Base-by-base conservation (phyloP, 176 grass and related monocot genomes). In the Carex kokanica region DNA sequence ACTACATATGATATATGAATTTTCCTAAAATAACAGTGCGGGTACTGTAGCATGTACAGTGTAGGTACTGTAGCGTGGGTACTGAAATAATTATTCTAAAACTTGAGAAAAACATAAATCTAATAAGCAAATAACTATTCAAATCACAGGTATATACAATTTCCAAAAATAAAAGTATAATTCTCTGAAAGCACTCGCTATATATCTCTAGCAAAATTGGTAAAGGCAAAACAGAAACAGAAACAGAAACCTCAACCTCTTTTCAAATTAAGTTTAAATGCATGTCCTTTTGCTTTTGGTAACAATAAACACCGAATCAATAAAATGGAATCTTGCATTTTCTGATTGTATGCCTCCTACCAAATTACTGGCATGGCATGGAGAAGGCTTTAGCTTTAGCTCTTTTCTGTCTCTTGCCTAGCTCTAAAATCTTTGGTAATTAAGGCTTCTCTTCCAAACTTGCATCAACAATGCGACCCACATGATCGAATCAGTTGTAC, bases 401-500 rank as follows among this genome's bases (percentile, higher is more conserved):
- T 92, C 92, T 91, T 40, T 92, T 64, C 92, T 92, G 29, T 98
- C 92, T 81, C 68, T 84, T 23, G 84, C 90, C 9, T n/a, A n/a
- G n/a, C n/a, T 34, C 81, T 73, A 98, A 89, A 36, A 98, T 92
- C 71, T 56, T 74, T 56, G 88, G 87, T 60, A n/a, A n/a, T n/a
- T n/a, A 98, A 56, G 18, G 87, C 92, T 88, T 92, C 95, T 87
- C 70, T 94, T 89, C 92, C 92, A 78, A 78, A 98, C 81, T 86
- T 98, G 95, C 83, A 98, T 79, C 67, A 98, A 81, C 87, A 98
- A 88, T 85, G 95, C 95, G 61, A 92, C 92, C 94, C 94, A 79
- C 67, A 78, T 21, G 57, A 51, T 25, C 24, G 24, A 25, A 23
- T 38, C 63, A 56, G 21, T 60, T 84, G 4, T 20, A 31, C 71